These are phyloP conservation scores for Pochonia chlamydosporia DNA, from an alignment of 2,329 filamentous ascomycete species.

Conservation along the genomic window DNA sequence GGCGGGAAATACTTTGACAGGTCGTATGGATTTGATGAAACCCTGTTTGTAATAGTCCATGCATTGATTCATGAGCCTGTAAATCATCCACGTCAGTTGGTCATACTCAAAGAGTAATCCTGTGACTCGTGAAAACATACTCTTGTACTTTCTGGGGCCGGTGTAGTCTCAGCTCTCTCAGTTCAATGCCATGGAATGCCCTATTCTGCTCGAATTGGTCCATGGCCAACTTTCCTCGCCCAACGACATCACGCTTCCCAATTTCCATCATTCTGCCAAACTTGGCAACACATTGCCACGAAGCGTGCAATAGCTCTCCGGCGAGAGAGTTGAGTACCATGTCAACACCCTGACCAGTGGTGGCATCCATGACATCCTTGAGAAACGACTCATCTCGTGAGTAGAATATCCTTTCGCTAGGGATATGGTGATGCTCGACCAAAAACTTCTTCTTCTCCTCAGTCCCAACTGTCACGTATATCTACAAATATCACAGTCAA, in stretches of 20 bases:
- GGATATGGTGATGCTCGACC: constrained; percentile 18
- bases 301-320: constrained; percentile 29
- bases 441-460: constrained; percentile 23
- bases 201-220: constrained; percentile 9
- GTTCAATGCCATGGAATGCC: constrained; percentile 24
- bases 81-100: too few relatives aligned
- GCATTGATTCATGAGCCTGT: too few relatives aligned
- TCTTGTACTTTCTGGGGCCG: too few relatives aligned
- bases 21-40: constrained; percentile 10
- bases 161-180: neutral
- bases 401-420: constrained; percentile 9
- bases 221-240: constrained; percentile 36
- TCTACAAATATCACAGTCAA: too few relatives aligned
- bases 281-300: constrained; percentile 33
- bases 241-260: constrained; percentile 31
- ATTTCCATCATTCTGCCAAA: constrained; percentile 37
- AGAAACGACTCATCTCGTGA: constrained; percentile 23
- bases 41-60: neutral
- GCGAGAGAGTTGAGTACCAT: constrained; percentile 30
- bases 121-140: too few relatives aligned
- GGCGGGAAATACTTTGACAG: constrained; percentile 14
- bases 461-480: constrained; percentile 26
- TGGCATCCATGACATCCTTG: constrained; percentile 15
- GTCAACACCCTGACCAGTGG: constrained; percentile 20
- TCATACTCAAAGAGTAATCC: too few relatives aligned